Conservation (phyloP, 169 alveolate species). For the Eimeria falciformis region DNA sequence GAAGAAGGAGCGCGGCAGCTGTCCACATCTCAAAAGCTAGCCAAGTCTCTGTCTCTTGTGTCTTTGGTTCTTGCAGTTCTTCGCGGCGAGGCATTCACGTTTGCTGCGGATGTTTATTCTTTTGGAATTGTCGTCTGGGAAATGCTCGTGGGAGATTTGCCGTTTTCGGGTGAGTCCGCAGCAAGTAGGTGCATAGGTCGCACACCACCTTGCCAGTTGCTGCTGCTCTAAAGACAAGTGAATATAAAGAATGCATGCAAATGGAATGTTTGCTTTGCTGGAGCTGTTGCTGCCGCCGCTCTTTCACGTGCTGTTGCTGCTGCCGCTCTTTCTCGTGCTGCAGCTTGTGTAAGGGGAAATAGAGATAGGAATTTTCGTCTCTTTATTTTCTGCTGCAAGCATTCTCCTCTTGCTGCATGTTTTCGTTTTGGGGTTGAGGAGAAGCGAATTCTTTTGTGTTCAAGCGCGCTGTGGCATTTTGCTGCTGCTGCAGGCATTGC, state of each 20-base stretch:
- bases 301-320: neutral
- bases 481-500: conserved; percentile 68
- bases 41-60: neutral
- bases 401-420: conserved; percentile 13
- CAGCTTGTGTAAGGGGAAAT: neutral
- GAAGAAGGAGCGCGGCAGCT: no score
- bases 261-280: neutral
- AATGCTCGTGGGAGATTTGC: conserved; percentile 86
- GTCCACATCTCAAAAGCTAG: no score
- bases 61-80: conserved; percentile 72
- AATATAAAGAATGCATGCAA: neutral
- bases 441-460: neutral
- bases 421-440: neutral
- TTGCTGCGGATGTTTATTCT: conserved; percentile 88
- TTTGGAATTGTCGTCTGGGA: conserved; percentile 90
- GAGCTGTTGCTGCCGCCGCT: neutral
- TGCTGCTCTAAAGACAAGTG: neutral
- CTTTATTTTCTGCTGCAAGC: no score
- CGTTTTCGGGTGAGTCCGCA: conserved; percentile 73
- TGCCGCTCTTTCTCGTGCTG: neutral
- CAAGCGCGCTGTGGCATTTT: neutral
- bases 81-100: conserved; percentile 87
- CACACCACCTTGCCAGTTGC: no score
- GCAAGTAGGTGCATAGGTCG: no score
- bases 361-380: neutral